Base-by-base conservation (phyloP, 2,329 filamentous ascomycete species). In the Alternaria sp. region DNA sequence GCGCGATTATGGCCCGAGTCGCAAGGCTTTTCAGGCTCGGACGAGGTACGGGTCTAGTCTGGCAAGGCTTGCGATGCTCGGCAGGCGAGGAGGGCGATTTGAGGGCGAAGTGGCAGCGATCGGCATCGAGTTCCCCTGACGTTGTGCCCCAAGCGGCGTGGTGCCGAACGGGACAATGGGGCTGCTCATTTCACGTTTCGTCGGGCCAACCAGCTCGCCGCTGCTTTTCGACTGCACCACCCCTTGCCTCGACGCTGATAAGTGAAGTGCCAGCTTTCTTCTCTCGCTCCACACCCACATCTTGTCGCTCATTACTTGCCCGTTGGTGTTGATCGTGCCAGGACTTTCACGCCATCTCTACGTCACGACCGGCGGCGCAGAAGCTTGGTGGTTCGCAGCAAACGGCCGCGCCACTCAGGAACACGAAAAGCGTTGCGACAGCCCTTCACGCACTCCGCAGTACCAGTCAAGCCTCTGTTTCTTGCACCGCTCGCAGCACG, bases 181-280 rank as follows among this genome's bases (percentile, higher is more conserved):
- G 58, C 59, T 54, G 52, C 68, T 75, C 70, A 73, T 77, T 75
- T 74, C 63, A 66, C 69, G 72, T 75, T 75, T 73, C 62, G 66
- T 51, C 61, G 23, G 57, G 56, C 68, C 68, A 68, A 66, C 66
- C 70, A 70, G 19, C 9, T 26, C 15, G 13, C 66, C 61, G 58
- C 49, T 61, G 53, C 17, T 67, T 66, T 57, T 58, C 21, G 49
- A 23, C 28, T 9, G 21, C 49, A 30, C n/a, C 26, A 28, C 49
- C 49, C 49, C 28, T 51, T 51, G 47, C 66, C 61, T 68, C 46
- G 52, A 28, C 40, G 40, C 46, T 61, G 56, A 60, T 62, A 61
- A 54, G 61, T 61, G 44, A 49, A 30, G 23, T 59, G 21, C 46
- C 40, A 46, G 36, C 59, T 19, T 54, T 21, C 26, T 25, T 59